Evolutionary conservation across 768 basidiomycete species (phyloP).

Genomic region (Mycena sanguinolenta): DNA sequence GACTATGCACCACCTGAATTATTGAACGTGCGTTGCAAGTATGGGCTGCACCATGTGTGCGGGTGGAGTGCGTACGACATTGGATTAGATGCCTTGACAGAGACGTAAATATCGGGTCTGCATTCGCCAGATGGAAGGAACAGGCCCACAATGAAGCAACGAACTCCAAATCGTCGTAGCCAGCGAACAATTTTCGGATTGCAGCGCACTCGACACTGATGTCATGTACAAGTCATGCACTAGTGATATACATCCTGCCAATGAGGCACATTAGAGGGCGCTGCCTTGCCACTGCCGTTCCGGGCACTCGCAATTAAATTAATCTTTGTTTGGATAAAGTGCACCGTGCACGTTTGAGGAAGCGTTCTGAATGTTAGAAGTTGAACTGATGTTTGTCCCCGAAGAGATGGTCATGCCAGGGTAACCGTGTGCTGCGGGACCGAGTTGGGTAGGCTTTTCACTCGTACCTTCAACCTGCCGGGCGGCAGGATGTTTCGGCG

Average conservation of each 20-base stretch:
- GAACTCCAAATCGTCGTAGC: background rate
- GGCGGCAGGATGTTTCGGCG: too few species aligned
- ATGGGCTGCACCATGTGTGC: conserved; percentile 10
- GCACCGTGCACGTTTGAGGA: background rate
- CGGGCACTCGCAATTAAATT: background rate
- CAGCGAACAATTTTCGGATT: too few species aligned
- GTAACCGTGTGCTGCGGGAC: too few species aligned
- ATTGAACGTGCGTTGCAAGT: conserved; percentile 15
- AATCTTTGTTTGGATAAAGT: too few species aligned
- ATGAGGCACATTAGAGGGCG: too few species aligned
- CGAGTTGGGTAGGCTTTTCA: too few species aligned
- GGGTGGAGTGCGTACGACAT: background rate
- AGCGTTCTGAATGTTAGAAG: background rate
- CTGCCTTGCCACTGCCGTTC: too few species aligned
- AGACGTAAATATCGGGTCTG: background rate
- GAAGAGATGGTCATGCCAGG: conserved; percentile 5
- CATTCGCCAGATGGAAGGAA: background rate
- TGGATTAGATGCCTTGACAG: background rate
- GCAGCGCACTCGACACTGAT: too few species aligned
- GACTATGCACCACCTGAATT: background rate
- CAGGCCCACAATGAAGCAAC: background rate
- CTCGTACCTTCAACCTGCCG: too few species aligned
- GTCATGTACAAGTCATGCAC: too few species aligned
- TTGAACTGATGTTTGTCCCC: background rate
- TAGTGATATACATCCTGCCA: too few species aligned